phyloP scores from a whole-genome alignment of 257 asterid species.

The Primulina tabacum region DNA sequence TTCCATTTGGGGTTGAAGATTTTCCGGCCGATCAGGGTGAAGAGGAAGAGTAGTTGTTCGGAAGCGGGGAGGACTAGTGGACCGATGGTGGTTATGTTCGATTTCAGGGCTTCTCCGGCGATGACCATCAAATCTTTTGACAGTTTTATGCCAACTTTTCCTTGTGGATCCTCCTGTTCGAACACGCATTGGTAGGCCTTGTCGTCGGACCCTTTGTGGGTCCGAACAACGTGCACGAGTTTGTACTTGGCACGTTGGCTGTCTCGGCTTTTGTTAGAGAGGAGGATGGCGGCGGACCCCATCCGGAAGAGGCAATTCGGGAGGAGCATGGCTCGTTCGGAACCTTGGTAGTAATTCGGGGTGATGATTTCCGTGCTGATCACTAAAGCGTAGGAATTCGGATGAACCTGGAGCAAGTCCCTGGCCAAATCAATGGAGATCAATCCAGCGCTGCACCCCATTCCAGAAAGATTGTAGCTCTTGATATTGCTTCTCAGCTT shows the following conservation, averaged over 20 bases:
- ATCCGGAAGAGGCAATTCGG: slow-evolving; percentile 78
- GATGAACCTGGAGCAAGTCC: slow-evolving; percentile 67
- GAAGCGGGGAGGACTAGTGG: slow-evolving; percentile 84
- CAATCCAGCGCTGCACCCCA: slow-evolving; percentile 90
- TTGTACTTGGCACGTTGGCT: slow-evolving; percentile 56
- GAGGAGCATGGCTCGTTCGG: slow-evolving; percentile 87
- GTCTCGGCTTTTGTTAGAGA: slow-evolving; percentile 66
- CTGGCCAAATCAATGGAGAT: slow-evolving; percentile 74
- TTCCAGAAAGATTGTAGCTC: slow-evolving; percentile 75
- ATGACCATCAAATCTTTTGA: slow-evolving; percentile 84
- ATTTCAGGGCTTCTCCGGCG: slow-evolving; percentile 83
- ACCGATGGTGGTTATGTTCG: slow-evolving; percentile 82
- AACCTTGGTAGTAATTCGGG: slow-evolving; percentile 74
- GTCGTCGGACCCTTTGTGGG: slow-evolving; percentile 84
- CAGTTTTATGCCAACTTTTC: slow-evolving; percentile 69
- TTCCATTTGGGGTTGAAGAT: slow-evolving; percentile 82
- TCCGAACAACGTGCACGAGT: slow-evolving; percentile 73
- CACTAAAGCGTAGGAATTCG: slow-evolving; percentile 61
- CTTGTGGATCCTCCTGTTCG: slow-evolving; percentile 77
- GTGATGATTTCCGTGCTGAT: slow-evolving; percentile 77
- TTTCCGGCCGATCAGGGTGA: slow-evolving; percentile 77
- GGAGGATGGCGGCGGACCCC: slow-evolving; percentile 81
- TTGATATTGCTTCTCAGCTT: slow-evolving; percentile 66
- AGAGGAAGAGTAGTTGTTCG: slow-evolving; percentile 66
- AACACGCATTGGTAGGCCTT: slow-evolving; percentile 70